These are phyloP conservation scores for Pestalotiopsis sp. DNA, from an alignment of 2,329 filamentous ascomycete species.

Conservation along the genomic window DNA sequence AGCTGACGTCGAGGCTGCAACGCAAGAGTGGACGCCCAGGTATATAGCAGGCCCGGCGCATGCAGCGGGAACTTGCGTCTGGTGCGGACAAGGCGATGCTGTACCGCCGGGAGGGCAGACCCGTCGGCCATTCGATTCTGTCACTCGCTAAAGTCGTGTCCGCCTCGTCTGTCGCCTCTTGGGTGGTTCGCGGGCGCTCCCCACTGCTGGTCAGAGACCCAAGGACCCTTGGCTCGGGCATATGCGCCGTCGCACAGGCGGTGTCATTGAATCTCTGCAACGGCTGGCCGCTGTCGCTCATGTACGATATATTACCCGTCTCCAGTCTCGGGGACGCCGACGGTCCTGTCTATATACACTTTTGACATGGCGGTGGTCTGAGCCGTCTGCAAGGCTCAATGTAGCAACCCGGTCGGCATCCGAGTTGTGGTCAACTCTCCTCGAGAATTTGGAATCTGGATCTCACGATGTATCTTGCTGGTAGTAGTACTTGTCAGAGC, in stretches of 20 bases:
- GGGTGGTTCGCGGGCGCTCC: background rate
- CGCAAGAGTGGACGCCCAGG: background rate
- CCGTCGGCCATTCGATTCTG: background rate
- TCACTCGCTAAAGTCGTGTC: background rate
- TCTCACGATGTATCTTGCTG: background rate
- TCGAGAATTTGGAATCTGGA: background rate
- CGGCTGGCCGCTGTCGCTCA: background rate
- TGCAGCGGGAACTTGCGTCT: background rate
- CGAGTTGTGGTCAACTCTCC: background rate
- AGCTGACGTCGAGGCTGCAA: background rate
- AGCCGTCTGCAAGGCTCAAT: background rate
- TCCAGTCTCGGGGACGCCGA: background rate
- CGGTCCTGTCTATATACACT: background rate
- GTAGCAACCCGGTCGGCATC: background rate
- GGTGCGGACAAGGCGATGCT: background rate
- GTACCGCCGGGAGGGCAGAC: background rate
- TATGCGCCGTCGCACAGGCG: background rate
- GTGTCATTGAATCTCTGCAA: background rate
- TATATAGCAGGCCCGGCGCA: background rate
- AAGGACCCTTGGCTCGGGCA: background rate
- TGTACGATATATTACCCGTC: background rate
- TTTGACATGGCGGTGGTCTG: background rate
- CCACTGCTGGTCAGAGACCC: background rate
- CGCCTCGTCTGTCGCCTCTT: background rate
- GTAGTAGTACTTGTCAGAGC: background rate